Percentiles rank a stretch among this genome's conserved stretches.
Conservation (phyloP, 2,329 filamentous ascomycete genomes). For the Phoma sp. region DNA sequence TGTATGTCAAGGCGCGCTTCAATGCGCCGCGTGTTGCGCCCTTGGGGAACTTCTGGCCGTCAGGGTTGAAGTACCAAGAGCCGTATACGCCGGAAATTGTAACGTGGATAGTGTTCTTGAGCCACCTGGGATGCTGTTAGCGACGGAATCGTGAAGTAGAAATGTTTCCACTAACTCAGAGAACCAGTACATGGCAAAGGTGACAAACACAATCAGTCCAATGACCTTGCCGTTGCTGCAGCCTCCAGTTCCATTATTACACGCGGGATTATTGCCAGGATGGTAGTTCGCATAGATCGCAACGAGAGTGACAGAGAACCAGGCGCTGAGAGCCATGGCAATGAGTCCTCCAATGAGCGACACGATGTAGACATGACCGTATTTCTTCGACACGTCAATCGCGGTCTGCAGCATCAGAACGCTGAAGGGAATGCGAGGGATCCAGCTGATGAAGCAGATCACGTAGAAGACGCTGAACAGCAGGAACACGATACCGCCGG, state of each 20-base stretch:
- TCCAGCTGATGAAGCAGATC: slow-evolving; percentile 85
- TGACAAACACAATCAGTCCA: slow-evolving; percentile 83
- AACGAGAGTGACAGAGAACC: slow-evolving; percentile 85
- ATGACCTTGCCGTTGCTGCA: slow-evolving; percentile 81
- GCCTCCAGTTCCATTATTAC: slow-evolving; percentile 59
- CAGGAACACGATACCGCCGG: slow-evolving; percentile 85
- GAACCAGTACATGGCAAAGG: slow-evolving; percentile 93
- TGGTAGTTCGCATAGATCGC: slow-evolving; percentile 85
- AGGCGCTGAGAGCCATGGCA: slow-evolving; percentile 77
- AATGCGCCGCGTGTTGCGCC: slow-evolving; percentile 84
- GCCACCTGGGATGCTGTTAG: slow-evolving; percentile 56
- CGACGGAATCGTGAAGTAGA: slow-evolving; percentile 30
- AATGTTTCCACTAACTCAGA: slow-evolving; percentile 61
- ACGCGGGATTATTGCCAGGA: slow-evolving; percentile 66
- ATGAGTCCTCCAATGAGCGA: slow-evolving; percentile 81
- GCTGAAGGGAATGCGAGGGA: slow-evolving; percentile 87
- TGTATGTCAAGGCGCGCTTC: slow-evolving; percentile 82
- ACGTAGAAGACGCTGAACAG: slow-evolving; percentile 81
- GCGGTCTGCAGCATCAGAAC: slow-evolving; percentile 86
- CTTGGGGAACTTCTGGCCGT: slow-evolving; percentile 64
- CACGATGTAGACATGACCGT: slow-evolving; percentile 85
- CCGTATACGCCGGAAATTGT: slow-evolving; percentile 89
- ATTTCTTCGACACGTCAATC: slow-evolving; percentile 82
- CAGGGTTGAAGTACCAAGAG: slow-evolving; percentile 75
- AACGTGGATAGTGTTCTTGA: slow-evolving; percentile 92